Base-by-base conservation (phyloP, 768 basidiomycete species). In the Suillus clintonianus region DNA sequence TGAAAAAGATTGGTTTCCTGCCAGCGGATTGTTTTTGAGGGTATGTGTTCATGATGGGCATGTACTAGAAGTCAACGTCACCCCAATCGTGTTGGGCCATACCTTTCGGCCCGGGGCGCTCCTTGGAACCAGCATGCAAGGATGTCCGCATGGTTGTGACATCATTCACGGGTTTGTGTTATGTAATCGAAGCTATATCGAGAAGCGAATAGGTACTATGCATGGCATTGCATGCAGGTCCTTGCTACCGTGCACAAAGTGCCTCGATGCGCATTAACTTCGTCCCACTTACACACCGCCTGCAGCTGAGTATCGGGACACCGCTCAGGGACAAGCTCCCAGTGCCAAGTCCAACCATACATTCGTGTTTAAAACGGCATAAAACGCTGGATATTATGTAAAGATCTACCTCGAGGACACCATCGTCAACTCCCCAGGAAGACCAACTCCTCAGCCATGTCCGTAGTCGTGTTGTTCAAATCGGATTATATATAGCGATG, bases 401-500 rank as follows among this genome's bases (percentile, higher is more conserved):
- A 11, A 37, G 10, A 37, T 37, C 10, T 37, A 43, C 43, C 19
- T 43, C 43, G 43, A 10, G 43, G 42, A 10, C 19, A 7, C 19
- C 41, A 39, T 39, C 13, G 4, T 39, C 39, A 14, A 39, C 39
- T 39, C 39, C 37, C 10, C 9, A 45, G 43, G 19, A 45, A 27
- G 48, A 24, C 48, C 48, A 27, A 6, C 22, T 15, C 22, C 27
- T 53, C 51, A 32, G 19, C 17, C 30, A 56, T 14, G 4, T 37
- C 53, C 34, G 8, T 6, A 22, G 54, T 27, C 43, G 47, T 62
- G 37, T 50, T 45, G 48, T 54, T 50, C 53, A 55, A 55, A 41
- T 39, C 30, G 65, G 32, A 60, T 59, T 67, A 74, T 73, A 73
- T 61, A 71, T 76, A 71, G 51, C 66, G 73, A 75, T 75, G 70